Conservation (phyloP, 2,329 filamentous ascomycete species). For the Blastomyces silverae region DNA sequence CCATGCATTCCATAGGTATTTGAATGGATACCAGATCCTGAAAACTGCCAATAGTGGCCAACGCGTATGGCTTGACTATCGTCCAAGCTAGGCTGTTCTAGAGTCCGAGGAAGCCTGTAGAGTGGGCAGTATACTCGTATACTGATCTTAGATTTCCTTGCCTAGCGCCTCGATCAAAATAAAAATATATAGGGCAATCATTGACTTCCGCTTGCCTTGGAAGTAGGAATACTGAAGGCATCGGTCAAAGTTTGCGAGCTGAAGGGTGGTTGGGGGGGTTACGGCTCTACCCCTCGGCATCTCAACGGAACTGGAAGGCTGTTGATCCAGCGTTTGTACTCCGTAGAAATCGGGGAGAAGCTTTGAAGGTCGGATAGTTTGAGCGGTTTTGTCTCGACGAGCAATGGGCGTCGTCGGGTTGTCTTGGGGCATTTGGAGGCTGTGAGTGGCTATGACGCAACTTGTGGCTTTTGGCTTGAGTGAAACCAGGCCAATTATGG, state of each 20-base stretch:
- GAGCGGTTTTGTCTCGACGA: not conserved
- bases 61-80: not conserved
- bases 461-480: not conserved
- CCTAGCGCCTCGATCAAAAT: not conserved
- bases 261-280: not conserved
- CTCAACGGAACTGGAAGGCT: not conserved
- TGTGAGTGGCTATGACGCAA: not conserved
- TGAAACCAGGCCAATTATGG: constrained; percentile 4
- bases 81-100: not conserved
- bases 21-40: not conserved
- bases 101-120: not conserved
- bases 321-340: not conserved
- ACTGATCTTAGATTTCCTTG: not conserved
- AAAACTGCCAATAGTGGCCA: not conserved
- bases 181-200: not conserved
- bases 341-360: not conserved
- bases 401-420: not conserved
- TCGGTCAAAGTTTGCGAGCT: not conserved
- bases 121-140: not conserved
- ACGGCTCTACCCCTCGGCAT: not conserved
- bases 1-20: not conserved
- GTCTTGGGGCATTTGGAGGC: not conserved
- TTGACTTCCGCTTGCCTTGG: not conserved
- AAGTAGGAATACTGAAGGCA: not conserved
- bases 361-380: not conserved